Base-by-base conservation (phyloP, 805 yeast species). In the Diddensiella transvaalensis region DNA sequence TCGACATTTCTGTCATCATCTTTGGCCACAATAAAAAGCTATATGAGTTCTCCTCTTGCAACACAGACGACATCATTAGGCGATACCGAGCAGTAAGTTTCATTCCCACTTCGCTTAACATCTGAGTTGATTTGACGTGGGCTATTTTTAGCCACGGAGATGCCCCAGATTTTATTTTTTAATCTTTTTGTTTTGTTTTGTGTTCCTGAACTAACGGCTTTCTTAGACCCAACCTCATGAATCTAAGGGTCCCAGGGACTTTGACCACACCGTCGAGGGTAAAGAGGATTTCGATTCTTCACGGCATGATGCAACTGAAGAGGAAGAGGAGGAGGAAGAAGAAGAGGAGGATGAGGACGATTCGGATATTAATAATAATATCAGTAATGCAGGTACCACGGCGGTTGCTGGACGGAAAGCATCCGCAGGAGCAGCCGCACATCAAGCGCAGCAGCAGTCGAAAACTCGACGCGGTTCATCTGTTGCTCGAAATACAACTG, bases 1-100 rank as follows among this genome's bases (percentile, higher is more conserved):
- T 89, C 3, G 98, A 91, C 61, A 75, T 93, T 24, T 95, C 98
- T 1, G 91, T 91, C 24, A 81, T 91, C 13, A 88, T 91, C 22
- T 73, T 89, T 32, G 95, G 96, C 17, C 80, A 80, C 59, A 89
- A 87, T 60, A 64, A 72, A 33, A 85, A 85, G 60, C 77, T 89
- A 21, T 89, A 86, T 63, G 96, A 91, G 69, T 91, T 82, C 62
- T 78, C 89, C 5, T 82, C 95, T 3, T 82, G 82, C 15, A 80
- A 82, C 51, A 75, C 88, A 2, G 67, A 72, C 8, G 75, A 75
- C 8, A 66, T 84, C 39, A 47, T 59, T 15, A 48, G 46, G 21
- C 44, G 51, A 24, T 56, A 51, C 39, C 36, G 49, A 30, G 40
- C 18, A 22, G 60, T 57, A 47, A 46, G 60, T 55, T n/a, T 6